These are phyloP conservation scores for Mortierella sp. DNA, from an alignment of 371 early-diverging fungal species.

Conservation along the genomic window DNA sequence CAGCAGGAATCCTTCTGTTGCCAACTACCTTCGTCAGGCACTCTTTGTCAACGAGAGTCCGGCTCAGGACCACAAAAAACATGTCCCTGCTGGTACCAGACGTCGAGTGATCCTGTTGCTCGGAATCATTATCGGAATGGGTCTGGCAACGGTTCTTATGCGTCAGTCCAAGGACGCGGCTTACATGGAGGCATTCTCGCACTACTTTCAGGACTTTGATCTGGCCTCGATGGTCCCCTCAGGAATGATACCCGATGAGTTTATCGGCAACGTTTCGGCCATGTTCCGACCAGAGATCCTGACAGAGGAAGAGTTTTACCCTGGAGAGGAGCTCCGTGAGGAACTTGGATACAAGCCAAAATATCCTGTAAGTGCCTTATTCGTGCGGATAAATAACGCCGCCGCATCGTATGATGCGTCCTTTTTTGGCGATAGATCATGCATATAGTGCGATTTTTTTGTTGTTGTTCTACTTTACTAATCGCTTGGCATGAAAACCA, in stretches of 20 bases:
- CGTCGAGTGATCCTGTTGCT: constrained; percentile 64
- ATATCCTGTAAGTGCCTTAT: constrained; percentile 50
- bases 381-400: constrained; percentile 27
- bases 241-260: constrained; percentile 79
- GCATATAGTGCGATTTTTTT: not conserved
- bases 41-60: constrained; percentile 38
- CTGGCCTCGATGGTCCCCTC: constrained; percentile 74
- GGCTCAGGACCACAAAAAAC: constrained; percentile 23
- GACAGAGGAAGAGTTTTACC: constrained; percentile 65
- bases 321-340: constrained; percentile 63
- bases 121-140: constrained; percentile 68
- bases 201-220: constrained; percentile 73
- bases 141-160: constrained; percentile 59
- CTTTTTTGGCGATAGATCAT: not conserved
- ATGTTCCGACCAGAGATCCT: constrained; percentile 68
- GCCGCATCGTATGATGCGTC: not conserved
- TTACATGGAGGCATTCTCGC: constrained; percentile 50
- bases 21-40: constrained; percentile 44
- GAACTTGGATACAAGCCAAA: constrained; percentile 43
- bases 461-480: not conserved
- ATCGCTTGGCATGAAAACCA: not conserved
- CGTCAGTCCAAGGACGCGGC: constrained; percentile 57
- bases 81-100: constrained; percentile 45
- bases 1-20: constrained; percentile 52
- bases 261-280: constrained; percentile 73